Percentiles rank a stretch among this genome's conserved stretches.
Conservation (phyloP, 176 grass and related monocot species). For the Neostapfia colusana region DNA sequence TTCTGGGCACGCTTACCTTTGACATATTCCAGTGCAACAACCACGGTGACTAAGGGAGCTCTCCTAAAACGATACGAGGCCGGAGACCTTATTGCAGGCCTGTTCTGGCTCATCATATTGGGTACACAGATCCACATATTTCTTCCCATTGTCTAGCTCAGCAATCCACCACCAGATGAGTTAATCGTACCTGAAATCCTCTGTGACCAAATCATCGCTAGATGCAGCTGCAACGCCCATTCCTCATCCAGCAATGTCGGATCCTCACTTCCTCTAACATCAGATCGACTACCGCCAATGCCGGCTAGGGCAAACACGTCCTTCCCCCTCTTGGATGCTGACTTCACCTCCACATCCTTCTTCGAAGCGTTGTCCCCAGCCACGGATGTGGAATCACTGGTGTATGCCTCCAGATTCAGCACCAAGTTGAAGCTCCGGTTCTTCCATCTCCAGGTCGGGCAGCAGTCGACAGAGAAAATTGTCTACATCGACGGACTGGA, state of each 20-base stretch:
- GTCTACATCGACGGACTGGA: slow-evolving; percentile 39
- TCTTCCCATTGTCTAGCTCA: slow-evolving; percentile 14
- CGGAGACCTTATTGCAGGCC: background rate
- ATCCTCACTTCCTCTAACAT: background rate
- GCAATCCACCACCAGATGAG: slow-evolving; percentile 4
- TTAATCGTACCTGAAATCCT: slow-evolving; percentile 56
- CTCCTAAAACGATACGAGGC: background rate
- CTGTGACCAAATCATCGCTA: slow-evolving; percentile 64
- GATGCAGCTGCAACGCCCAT: slow-evolving; percentile 64
- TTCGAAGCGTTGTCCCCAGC: slow-evolving; percentile 19
- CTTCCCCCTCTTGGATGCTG: slow-evolving; percentile 24
- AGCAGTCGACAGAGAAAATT: slow-evolving; percentile 66
- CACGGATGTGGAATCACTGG: slow-evolving; percentile 19
- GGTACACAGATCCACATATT: slow-evolving; percentile 42
- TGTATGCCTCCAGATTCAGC: slow-evolving; percentile 21
- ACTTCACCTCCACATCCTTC: slow-evolving; percentile 32
- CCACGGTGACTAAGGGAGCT: slow-evolving; percentile 24
- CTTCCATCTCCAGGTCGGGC: slow-evolving; percentile 38
- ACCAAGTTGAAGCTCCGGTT: background rate
- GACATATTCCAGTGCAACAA: slow-evolving; percentile 42
- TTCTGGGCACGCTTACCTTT: slow-evolving; percentile 1
- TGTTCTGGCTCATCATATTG: slow-evolving; percentile 36
- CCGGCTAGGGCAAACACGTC: background rate
- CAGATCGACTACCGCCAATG: background rate
- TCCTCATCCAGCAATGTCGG: slow-evolving; percentile 35